Evolutionary conservation across 1,139 yeast species (phyloP), one percentile per base, ranked within the genome.

Genomic region (Chernovozyma aurita): DNA sequence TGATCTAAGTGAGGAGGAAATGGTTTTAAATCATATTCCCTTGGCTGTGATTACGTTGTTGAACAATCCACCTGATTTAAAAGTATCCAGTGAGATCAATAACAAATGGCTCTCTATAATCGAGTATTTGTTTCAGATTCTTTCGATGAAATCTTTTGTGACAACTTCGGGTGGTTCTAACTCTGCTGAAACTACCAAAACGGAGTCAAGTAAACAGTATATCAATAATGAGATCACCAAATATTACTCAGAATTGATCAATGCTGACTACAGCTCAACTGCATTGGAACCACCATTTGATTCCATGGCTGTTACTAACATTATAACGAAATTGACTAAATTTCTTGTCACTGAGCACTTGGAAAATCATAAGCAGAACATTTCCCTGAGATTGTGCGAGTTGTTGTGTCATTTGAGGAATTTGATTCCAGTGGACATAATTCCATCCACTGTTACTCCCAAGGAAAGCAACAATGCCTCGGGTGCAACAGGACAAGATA

Each of bases 1-100:
- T 57, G 78, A 85, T 45, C 78, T 88, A 14, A 76, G 73, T 33
- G 97, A 90, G 46, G 96, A 87, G 45, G 97, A 87, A 45, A 85
- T 86, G 83, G 60, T 80, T n/a, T 65, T 76, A 0, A 68, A 72
- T 13, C 96, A 90, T 52, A 63, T 85, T 4, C 97, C 97, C 0
- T 59, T 86, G 36, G 72, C 85, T 2, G 55, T 87, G 1, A 46
- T 86, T 15, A 63, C 76, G 1, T 44, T 76, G 4, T 48, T 66
- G 17, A 18, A 11, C n/a, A 28, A n/a, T 28, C 8, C 28, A 7
- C 28, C 8, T 6, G 28, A 6, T 6, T 20, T 20, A 20, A 20
- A 6, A 6, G 8, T 7, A 9, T 20, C 9, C 9, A 20, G 9
- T 9, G 9, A 20, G 6, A 9, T 7, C 22, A 7, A 6, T 20